A percentile compares a stretch with the other conserved stretches of the same genome.
Evolutionary conservation across 2,329 filamentous ascomycete species (phyloP).

Genomic region (Apiospora kogelbergensis): DNA sequence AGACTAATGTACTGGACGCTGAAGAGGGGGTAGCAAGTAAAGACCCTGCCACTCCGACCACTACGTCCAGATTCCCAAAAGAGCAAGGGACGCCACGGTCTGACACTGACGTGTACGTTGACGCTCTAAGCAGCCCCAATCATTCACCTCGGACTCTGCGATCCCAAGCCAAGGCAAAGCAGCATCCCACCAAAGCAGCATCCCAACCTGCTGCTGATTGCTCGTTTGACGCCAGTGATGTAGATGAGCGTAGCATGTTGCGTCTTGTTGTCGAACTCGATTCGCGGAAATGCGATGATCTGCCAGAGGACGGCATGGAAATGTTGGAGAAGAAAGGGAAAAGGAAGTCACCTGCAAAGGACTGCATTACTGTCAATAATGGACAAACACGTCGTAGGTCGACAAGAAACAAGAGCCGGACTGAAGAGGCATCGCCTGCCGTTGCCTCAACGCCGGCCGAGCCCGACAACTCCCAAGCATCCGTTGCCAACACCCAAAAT

Average conservation of each 20-base stretch:
- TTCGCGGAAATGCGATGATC: conserved; percentile 35
- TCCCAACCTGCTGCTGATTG: conserved; percentile 19
- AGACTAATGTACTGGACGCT: neutral
- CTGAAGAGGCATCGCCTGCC: neutral
- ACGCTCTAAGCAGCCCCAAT: conserved; percentile 19
- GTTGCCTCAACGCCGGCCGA: conserved; percentile 15
- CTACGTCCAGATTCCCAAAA: neutral
- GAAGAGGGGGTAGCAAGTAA: neutral
- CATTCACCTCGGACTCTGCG: conserved; percentile 19
- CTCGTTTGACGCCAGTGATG: conserved; percentile 35
- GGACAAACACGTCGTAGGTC: conserved; percentile 10
- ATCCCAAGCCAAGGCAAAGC: conserved; percentile 7
- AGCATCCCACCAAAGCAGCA: conserved; percentile 6
- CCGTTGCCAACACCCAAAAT: conserved; percentile 22
- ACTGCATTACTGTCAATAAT: conserved; percentile 25
- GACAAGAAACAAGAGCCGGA: conserved; percentile 15
- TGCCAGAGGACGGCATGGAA: conserved; percentile 22
- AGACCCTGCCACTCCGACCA: neutral
- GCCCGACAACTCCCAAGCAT: conserved; percentile 19
- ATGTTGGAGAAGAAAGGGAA: conserved; percentile 28
- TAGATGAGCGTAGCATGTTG: conserved; percentile 48
- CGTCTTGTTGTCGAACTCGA: conserved; percentile 52
- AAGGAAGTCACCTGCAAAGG: conserved; percentile 12
- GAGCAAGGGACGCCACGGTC: neutral
- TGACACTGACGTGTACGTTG: neutral